These are phyloP conservation scores for Hysterium pulicare DNA, from an alignment of 2,329 filamentous ascomycete species.

Conservation along the genomic window DNA sequence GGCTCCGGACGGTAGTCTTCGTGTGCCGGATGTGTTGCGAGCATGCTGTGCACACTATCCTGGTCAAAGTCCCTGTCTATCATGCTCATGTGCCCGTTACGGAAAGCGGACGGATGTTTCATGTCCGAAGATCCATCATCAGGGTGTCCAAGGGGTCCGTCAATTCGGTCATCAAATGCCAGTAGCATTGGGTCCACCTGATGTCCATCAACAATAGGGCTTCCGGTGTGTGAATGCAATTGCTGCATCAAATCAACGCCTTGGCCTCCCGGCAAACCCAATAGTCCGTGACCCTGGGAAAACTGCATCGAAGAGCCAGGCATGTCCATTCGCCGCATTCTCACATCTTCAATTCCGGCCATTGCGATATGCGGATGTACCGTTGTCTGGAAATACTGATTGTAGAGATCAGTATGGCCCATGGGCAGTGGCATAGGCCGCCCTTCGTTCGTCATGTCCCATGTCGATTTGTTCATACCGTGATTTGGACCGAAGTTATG, in stretches of 20 bases:
- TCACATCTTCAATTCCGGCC: slow-evolving; percentile 34
- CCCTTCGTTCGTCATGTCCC: slow-evolving; percentile 52
- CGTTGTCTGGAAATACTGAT: slow-evolving; percentile 52
- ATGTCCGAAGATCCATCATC: slow-evolving; percentile 17
- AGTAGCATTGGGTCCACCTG: slow-evolving; percentile 44
- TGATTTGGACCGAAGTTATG: slow-evolving; percentile 25
- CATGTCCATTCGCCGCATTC: slow-evolving; percentile 41
- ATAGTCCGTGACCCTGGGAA: slow-evolving; percentile 27
- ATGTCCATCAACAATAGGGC: slow-evolving; percentile 32
- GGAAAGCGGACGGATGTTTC: slow-evolving; percentile 24
- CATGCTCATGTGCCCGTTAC: slow-evolving; percentile 29
- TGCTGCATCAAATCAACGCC: slow-evolving; percentile 36
- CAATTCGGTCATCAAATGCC: slow-evolving; percentile 21
- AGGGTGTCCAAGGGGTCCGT: slow-evolving; percentile 10
- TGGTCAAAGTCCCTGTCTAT: slow-evolving; percentile 26
- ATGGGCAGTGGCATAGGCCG: slow-evolving; percentile 47
- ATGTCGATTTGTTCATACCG: slow-evolving; percentile 47
- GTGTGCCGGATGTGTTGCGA: slow-evolving; percentile 18
- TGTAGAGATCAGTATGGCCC: slow-evolving; percentile 41
- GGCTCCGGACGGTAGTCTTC: slow-evolving; percentile 29
- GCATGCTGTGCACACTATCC: slow-evolving; percentile 24
- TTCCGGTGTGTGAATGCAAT: slow-evolving; percentile 23
- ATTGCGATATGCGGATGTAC: slow-evolving; percentile 40
- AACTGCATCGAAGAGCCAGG: slow-evolving; percentile 26
- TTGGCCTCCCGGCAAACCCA: slow-evolving; percentile 40